Conservation (phyloP, 2,329 filamentous ascomycete genomes). For the Nigrospora sphaerica region DNA sequence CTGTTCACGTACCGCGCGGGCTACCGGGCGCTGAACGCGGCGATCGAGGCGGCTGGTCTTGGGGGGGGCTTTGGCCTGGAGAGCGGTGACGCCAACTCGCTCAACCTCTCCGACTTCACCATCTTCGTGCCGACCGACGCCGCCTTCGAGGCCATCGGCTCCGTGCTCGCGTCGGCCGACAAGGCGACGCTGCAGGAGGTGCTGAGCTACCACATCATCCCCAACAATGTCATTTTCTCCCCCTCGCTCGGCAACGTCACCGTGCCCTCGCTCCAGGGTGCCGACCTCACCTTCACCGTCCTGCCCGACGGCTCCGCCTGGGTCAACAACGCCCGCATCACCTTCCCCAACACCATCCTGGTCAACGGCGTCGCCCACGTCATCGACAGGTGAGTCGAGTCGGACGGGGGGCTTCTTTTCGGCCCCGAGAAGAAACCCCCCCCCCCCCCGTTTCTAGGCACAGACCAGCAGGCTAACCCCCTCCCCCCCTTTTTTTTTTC, state of each 20-base stretch:
- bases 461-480: no score
- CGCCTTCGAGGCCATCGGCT: constrained; percentile 20
- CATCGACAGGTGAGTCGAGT: constrained; percentile 18
- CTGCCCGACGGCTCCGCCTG: constrained; percentile 19
- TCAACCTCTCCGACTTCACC: constrained; percentile 23
- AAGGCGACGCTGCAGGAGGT: constrained; percentile 17
- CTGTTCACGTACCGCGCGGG: constrained; percentile 19
- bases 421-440: no score
- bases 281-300: constrained; percentile 20
- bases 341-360: constrained; percentile 20
- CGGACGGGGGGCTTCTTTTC: neutral
- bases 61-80: constrained; percentile 16
- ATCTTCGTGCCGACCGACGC: constrained; percentile 19
- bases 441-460: no score
- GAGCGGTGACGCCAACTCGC: constrained; percentile 7
- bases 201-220: constrained; percentile 22
- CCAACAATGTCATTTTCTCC: constrained; percentile 21
- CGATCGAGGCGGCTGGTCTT: constrained; percentile 17
- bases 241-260: constrained; percentile 18
- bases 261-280: constrained; percentile 13
- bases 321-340: constrained; percentile 23
- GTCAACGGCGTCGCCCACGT: constrained; percentile 24
- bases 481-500: no score
- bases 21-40: constrained; percentile 20
- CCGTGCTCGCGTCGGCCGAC: constrained; percentile 15